These are phyloP conservation scores for Leucosporidium creatinivorum DNA, from an alignment of 768 basidiomycete genomes.

Conservation along the genomic window DNA sequence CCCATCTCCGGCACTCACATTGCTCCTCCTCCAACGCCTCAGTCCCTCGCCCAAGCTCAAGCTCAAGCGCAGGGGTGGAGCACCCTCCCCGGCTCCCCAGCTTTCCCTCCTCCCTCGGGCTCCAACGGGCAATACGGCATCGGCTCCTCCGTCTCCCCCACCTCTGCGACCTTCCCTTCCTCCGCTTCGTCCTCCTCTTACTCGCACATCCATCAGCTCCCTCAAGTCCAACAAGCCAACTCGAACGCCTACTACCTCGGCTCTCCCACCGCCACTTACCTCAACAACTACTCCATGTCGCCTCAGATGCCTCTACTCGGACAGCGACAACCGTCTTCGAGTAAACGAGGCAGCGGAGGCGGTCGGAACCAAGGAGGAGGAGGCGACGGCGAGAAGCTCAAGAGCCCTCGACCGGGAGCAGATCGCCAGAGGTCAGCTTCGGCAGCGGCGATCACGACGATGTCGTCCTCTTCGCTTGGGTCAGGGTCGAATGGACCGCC, in stretches of 20 bases:
- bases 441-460: not conserved
- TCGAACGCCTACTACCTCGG: not conserved
- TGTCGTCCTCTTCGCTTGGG: not conserved
- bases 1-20: conserved; percentile 9
- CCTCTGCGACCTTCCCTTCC: not conserved
- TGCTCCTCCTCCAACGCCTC: not conserved
- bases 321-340: not conserved
- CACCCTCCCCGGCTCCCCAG: not conserved
- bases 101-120: not conserved
- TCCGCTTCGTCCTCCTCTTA: not conserved
- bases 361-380: not conserved
- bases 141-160: conserved; percentile 10
- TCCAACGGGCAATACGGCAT: not conserved
- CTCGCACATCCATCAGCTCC: not conserved
- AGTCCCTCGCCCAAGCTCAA: not conserved
- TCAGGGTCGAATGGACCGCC: not conserved
- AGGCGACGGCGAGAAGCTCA: too few species aligned
- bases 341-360: not conserved
- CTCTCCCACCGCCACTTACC: not conserved
- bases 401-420: too few species aligned
- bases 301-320: not conserved
- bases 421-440: not conserved
- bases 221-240: not conserved
- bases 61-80: not conserved
- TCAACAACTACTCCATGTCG: not conserved